These are phyloP conservation scores for Mortierella sp. DNA, from an alignment of 371 early-diverging fungal genomes.

Conservation along the genomic window DNA sequence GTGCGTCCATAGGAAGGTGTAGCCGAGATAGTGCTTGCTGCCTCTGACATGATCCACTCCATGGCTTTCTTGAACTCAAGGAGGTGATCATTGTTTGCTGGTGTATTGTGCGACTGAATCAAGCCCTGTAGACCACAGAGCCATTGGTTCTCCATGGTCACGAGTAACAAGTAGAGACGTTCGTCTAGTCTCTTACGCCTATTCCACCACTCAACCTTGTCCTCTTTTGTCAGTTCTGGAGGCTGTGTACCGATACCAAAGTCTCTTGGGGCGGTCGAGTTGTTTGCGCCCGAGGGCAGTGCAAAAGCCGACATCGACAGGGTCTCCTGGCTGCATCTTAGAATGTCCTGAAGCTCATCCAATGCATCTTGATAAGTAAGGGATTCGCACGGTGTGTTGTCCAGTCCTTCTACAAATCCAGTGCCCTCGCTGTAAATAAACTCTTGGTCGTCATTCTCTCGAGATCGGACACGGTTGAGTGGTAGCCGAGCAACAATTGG, in stretches of 20 bases:
- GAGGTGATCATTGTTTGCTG: slow-evolving; percentile 22
- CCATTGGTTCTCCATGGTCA: slow-evolving; percentile 78
- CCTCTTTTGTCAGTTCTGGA: slow-evolving; percentile 57
- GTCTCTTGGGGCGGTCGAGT: slow-evolving; percentile 27
- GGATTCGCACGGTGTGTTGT: neutral
- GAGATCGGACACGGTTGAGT: slow-evolving; percentile 62
- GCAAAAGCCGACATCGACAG: slow-evolving; percentile 26
- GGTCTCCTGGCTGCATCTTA: slow-evolving; percentile 67
- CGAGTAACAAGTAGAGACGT: slow-evolving; percentile 68
- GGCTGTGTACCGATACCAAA: slow-evolving; percentile 44
- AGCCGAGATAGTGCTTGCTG: slow-evolving; percentile 20
- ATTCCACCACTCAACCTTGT: slow-evolving; percentile 85
- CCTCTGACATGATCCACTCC: slow-evolving; percentile 38
- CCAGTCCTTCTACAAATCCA: slow-evolving; percentile 13
- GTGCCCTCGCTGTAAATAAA: slow-evolving; percentile 25
- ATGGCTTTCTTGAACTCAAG: slow-evolving; percentile 28
- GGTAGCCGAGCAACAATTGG: slow-evolving; percentile 82
- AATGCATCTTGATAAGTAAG: slow-evolving; percentile 55
- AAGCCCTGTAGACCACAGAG: slow-evolving; percentile 81
- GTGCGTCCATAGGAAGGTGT: neutral
- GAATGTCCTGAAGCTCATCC: slow-evolving; percentile 63
- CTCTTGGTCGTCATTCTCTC: slow-evolving; percentile 55
- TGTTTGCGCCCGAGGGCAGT: slow-evolving; percentile 17
- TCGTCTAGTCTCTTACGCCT: slow-evolving; percentile 73
- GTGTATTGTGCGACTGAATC: slow-evolving; percentile 41